Percentiles rank a stretch among this genome's conserved stretches.
Evolutionary conservation across 345 rosid genomes (phyloP).

Genomic region (Adansonia digitata): DNA sequence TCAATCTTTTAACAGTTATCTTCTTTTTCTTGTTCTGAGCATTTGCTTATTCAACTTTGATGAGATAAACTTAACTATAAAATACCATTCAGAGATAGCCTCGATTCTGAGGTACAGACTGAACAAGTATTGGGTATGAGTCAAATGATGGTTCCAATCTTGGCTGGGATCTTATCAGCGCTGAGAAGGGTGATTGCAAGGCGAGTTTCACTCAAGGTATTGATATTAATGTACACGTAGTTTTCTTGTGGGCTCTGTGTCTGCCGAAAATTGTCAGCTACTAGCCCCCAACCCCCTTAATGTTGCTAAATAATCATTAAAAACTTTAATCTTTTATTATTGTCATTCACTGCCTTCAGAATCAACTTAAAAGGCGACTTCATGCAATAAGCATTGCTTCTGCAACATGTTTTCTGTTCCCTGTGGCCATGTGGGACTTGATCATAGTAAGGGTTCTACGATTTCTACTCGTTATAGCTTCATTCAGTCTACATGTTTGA

Average conservation of each 20-base stretch:
- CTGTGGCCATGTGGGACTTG: slow-evolving; percentile 97
- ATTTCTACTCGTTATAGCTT: not conserved
- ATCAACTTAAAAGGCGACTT: slow-evolving; percentile 85
- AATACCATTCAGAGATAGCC: slow-evolving; percentile 55
- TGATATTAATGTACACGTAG: slow-evolving; percentile 5
- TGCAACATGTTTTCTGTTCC: slow-evolving; percentile 89
- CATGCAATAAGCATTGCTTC: slow-evolving; percentile 84
- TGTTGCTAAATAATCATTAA: not conserved
- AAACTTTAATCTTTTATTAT: not conserved
- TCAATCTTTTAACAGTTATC: not conserved
- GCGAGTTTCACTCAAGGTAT: slow-evolving; percentile 92
- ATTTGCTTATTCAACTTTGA: slow-evolving; percentile 12
- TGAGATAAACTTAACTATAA: slow-evolving; percentile 52
- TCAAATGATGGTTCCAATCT: slow-evolving; percentile 72
- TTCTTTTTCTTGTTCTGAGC: not conserved
- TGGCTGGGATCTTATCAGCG: slow-evolving; percentile 93
- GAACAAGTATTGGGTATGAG: slow-evolving; percentile 61
- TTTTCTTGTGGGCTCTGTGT: slow-evolving; percentile 4
- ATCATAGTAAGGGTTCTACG: slow-evolving; percentile 56
- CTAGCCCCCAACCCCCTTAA: not conserved
- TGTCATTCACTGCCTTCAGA: slow-evolving; percentile 35
- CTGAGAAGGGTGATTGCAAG: slow-evolving; percentile 89
- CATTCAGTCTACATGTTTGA: not conserved
- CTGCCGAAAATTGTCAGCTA: not conserved
- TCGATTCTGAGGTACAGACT: slow-evolving; percentile 38